These are phyloP conservation scores for Corrigiola litoralis DNA, from an alignment of 179 eudicot species.

Conservation along the genomic window DNA sequence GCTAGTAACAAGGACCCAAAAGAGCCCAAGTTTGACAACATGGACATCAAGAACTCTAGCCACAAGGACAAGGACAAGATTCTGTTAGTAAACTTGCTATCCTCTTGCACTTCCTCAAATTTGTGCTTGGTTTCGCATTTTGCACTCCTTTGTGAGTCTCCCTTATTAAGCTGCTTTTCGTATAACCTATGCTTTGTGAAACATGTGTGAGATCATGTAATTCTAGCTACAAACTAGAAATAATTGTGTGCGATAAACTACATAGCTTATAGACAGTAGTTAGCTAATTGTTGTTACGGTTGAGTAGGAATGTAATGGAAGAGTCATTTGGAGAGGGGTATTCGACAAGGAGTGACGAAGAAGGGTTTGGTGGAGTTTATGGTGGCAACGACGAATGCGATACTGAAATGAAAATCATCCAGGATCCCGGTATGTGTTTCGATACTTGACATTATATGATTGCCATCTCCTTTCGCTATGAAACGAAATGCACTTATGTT, in stretches of 20 bases:
- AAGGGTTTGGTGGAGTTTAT: slow-evolving; percentile 67
- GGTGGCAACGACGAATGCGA: slow-evolving; percentile 29
- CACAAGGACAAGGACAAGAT: slow-evolving; percentile 5
- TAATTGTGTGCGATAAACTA: too few relatives aligned
- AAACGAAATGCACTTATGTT: background rate
- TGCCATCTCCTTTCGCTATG: background rate
- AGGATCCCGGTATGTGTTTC: slow-evolving; percentile 30
- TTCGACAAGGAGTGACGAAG: slow-evolving; percentile 66
- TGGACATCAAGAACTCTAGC: slow-evolving; percentile 11
- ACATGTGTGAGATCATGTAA: background rate
- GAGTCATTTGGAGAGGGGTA: slow-evolving; percentile 64
- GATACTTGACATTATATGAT: background rate
- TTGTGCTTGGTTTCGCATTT: background rate
- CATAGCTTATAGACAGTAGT: too few relatives aligned
- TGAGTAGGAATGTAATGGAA: slow-evolving; percentile 47
- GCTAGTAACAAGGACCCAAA: background rate
- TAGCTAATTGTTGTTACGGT: too few relatives aligned
- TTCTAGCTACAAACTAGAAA: too few relatives aligned
- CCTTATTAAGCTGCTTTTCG: background rate
- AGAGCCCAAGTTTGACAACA: background rate
- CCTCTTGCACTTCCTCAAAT: background rate
- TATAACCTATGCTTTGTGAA: background rate
- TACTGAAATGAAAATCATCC: slow-evolving; percentile 23
- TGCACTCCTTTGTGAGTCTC: background rate
- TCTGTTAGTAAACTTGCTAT: background rate